These are phyloP conservation scores for Orbilia brochopaga DNA, from an alignment of 2,329 filamentous ascomycete species.

Conservation along the genomic window DNA sequence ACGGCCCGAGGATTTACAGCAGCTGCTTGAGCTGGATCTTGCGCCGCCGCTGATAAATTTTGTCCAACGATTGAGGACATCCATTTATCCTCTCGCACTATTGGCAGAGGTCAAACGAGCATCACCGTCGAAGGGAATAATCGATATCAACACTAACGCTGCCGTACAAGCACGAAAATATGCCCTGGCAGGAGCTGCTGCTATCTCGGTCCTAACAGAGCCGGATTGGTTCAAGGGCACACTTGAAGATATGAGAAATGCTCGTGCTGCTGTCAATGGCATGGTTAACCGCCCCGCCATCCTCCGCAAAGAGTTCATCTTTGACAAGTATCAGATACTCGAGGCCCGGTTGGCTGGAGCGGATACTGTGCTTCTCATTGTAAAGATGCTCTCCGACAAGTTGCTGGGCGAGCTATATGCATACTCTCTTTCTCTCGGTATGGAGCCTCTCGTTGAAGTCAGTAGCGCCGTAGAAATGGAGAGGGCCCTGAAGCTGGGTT, in stretches of 20 bases:
- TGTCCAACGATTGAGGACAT: constrained; percentile 83
- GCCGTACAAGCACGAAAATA: constrained; percentile 90
- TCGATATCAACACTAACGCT: constrained; percentile 84
- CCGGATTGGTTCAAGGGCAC: constrained; percentile 99
- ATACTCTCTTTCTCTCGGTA: constrained; percentile 87
- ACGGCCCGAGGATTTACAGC: constrained; percentile 80
- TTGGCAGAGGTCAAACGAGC: constrained; percentile 98
- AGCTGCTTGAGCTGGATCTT: constrained; percentile 80
- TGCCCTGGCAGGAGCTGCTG: constrained; percentile 89
- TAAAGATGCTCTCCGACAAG: constrained; percentile 89
- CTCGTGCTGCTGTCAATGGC: constrained; percentile 83
- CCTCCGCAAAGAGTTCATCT: constrained; percentile 94
- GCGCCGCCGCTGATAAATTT: constrained; percentile 80
- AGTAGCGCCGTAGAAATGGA: constrained; percentile 94
- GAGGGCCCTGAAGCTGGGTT: constrained; percentile 80
- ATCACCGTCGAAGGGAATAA: constrained; percentile 94
- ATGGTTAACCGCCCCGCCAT: constrained; percentile 93
- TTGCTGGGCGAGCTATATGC: constrained; percentile 79
- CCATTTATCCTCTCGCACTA: constrained; percentile 64
- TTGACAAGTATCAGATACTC: constrained; percentile 97
- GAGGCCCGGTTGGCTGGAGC: constrained; percentile 91
- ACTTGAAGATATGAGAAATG: constrained; percentile 87
- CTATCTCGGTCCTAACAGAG: constrained; percentile 97
- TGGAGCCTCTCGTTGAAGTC: constrained; percentile 97
- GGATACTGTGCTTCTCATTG: constrained; percentile 92